Conservation (phyloP, 2,329 filamentous ascomycete genomes). For the Blastomyces silverae region DNA sequence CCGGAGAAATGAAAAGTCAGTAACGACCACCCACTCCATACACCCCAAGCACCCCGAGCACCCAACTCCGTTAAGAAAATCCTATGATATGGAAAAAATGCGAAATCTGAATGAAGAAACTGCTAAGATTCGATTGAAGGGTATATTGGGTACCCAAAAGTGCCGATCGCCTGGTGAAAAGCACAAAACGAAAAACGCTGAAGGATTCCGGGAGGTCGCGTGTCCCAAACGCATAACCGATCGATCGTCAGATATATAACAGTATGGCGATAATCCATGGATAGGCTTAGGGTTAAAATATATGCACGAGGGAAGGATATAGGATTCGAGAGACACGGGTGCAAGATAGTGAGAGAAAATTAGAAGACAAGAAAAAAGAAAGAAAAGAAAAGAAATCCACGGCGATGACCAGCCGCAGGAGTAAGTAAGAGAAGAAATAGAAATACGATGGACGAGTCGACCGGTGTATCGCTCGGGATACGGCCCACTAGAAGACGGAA, state of each 20-base stretch:
- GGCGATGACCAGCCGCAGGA: constrained; percentile 2
- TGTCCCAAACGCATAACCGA: constrained; percentile 1
- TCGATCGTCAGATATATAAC: neutral
- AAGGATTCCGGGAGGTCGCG: neutral
- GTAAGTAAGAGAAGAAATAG: neutral
- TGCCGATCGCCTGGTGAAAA: neutral
- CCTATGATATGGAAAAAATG: neutral
- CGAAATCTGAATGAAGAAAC: constrained; percentile 1
- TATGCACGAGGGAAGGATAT: neutral
- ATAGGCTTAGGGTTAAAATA: neutral
- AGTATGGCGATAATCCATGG: constrained; percentile 5
- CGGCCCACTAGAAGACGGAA: constrained; percentile 10
- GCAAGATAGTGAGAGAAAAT: neutral
- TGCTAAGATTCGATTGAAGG: neutral
- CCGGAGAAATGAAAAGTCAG: neutral
- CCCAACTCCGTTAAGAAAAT: neutral
- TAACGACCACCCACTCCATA: neutral
- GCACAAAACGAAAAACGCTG: neutral
- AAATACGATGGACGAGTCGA: neutral
- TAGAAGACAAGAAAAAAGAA: neutral
- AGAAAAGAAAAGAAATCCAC: neutral
- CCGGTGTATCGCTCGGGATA: constrained; percentile 8
- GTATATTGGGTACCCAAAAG: neutral
- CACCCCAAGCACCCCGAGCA: neutral
- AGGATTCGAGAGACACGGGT: neutral